phyloP scores from a whole-genome alignment of 2,329 filamentous ascomycete species.

The Dactylellina drechsleri region DNA sequence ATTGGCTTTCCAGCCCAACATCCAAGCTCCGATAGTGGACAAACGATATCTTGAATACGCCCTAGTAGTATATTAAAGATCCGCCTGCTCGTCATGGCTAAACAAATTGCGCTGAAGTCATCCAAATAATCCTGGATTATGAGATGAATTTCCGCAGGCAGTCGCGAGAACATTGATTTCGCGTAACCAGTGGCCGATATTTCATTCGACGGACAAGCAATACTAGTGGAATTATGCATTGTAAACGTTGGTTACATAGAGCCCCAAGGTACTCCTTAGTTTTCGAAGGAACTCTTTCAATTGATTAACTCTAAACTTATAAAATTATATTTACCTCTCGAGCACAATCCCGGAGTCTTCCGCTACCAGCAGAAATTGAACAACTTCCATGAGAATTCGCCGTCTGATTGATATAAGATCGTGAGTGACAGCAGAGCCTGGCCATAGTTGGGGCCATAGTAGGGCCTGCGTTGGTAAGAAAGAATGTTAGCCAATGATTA shows the following conservation, averaged over 20 bases:
- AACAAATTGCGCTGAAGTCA: slow-evolving; percentile 20
- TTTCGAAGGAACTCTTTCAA: no score
- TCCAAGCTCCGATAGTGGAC: slow-evolving; percentile 31
- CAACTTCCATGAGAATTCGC: slow-evolving; percentile 21
- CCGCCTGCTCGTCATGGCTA: slow-evolving; percentile 1
- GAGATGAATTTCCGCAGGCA: slow-evolving; percentile 20
- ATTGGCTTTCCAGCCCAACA: slow-evolving; percentile 33
- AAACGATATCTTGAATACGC: slow-evolving; percentile 30
- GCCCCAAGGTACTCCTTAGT: no score
- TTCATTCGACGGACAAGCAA: background rate
- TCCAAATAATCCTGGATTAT: slow-evolving; percentile 30
- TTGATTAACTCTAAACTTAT: background rate
- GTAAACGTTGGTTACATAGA: background rate
- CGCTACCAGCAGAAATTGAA: slow-evolving; percentile 25
- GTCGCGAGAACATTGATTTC: background rate
- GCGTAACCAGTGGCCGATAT: background rate
- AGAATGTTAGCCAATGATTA: background rate
- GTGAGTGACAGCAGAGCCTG: background rate
- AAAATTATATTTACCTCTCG: slow-evolving; percentile 14
- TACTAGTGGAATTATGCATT: background rate
- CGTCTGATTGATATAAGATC: slow-evolving; percentile 16
- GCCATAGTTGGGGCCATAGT: slow-evolving; percentile 28
- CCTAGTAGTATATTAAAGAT: slow-evolving; percentile 11
- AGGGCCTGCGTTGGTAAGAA: slow-evolving; percentile 14
- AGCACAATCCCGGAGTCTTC: slow-evolving; percentile 29